Conservation (phyloP, 768 basidiomycete species). For the Leucocoprinus sp. region DNA sequence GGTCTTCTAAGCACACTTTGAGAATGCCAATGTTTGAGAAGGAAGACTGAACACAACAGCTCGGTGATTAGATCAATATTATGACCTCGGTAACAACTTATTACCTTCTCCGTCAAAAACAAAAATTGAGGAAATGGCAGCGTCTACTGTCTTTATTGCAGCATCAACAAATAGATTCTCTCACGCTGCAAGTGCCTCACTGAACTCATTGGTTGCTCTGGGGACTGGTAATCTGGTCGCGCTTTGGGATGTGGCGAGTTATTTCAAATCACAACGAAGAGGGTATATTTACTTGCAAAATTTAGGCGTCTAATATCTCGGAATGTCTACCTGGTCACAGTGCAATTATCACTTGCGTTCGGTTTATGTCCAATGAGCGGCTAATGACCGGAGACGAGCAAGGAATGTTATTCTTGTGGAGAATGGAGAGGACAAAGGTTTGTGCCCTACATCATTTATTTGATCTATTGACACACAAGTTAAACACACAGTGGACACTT, state of each 20-base stretch:
- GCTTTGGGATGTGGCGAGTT: slow-evolving; percentile 36
- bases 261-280: neutral
- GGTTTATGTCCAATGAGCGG: slow-evolving; percentile 44
- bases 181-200: slow-evolving; percentile 40
- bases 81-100: neutral
- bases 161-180: slow-evolving; percentile 41
- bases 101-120: neutral
- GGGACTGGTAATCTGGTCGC: slow-evolving; percentile 38
- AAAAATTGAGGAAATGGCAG: slow-evolving; percentile 17
- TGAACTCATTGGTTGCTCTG: slow-evolving; percentile 35
- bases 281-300: slow-evolving; percentile 2
- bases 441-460: neutral
- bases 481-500: slow-evolving; percentile 56
- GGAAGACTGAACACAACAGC: slow-evolving; percentile 5
- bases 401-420: slow-evolving; percentile 65
- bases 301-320: slow-evolving; percentile 41
- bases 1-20: neutral
- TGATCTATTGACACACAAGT: slow-evolving; percentile 11
- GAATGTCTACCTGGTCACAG: slow-evolving; percentile 72
- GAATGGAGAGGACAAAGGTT: slow-evolving; percentile 30
- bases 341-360: slow-evolving; percentile 67
- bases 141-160: slow-evolving; percentile 32
- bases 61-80: slow-evolving; percentile 2
- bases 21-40: slow-evolving; percentile 2
- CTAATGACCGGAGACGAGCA: slow-evolving; percentile 72